Base-by-base conservation (phyloP, 768 basidiomycete genomes). In the Boletus pseudo-olivaceus region DNA sequence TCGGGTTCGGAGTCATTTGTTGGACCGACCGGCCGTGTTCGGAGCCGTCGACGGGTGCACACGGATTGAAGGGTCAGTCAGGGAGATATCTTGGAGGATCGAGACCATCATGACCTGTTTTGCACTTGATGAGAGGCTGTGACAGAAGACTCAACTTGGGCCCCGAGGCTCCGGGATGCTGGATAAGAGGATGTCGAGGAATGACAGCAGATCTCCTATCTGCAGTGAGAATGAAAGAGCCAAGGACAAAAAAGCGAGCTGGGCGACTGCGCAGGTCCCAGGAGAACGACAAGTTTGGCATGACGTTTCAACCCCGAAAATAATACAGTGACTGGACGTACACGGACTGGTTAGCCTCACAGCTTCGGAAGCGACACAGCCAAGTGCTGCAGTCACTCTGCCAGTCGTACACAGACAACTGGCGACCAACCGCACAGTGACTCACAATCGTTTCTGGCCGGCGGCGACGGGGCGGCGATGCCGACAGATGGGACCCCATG, bases 401-500 rank as follows among this genome's bases (percentile, higher is more conserved):
- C 23, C 23, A 23, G 23, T 23, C 23, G 4, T 23, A 23, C n/a
- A 19, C 19, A 19, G 9, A 38, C 37, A 38, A 15, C 37, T 8
- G 35, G 12, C 29, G 12, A 14, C 29, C 43, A n/a, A 23, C 15
- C 43, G 43, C 17, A n/a, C 17, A 6, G 11, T 32, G 34, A 35
- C 19, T 48, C 46, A 34, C 32, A 1, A 17, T 23, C 5, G n/a
- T 38, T n/a, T 15, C 37, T 1, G 2, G 11, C 17, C 15, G 34
- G 17, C 47, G 35, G 3, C n/a, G 35, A n/a, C 43, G 26, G 26
- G 26, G 8, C 1, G 37, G 64, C 54, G 38, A 20, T 59, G 53
- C 49, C 23, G 38, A 39, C 26, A 2, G 0, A 3, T 3, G 40
- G 23, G 69, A 71, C 70, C 70, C 68, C 61, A 52, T 42, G 12